phyloP scores from a whole-genome alignment of 306 rosid genomes.

The Luffa acutangula region DNA sequence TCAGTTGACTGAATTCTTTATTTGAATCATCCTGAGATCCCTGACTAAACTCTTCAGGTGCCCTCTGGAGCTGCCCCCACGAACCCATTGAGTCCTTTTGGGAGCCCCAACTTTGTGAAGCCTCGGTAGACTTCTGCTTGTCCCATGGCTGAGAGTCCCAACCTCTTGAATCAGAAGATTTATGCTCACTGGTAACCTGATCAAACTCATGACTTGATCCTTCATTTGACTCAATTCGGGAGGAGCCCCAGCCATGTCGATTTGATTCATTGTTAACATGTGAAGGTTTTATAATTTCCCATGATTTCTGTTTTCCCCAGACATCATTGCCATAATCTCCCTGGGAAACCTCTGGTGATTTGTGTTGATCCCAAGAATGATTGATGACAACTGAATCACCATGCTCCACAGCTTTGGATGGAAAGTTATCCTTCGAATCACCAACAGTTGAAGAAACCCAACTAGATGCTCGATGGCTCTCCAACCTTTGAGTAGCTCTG shows the following conservation, averaged over 20 bases:
- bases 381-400: constrained; percentile 14
- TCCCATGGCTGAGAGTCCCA: constrained; percentile 16
- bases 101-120: constrained; percentile 8
- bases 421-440: constrained; percentile 9
- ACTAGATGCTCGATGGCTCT: constrained; percentile 2
- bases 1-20: background rate
- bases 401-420: constrained; percentile 9
- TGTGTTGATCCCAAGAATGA: constrained; percentile 34
- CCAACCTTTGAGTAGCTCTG: constrained; percentile 6
- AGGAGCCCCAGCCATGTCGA: constrained; percentile 6
- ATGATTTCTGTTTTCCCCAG: background rate
- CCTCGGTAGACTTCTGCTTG: background rate
- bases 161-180: background rate
- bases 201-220: background rate
- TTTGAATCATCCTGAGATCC: constrained; percentile 6
- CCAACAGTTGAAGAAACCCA: constrained; percentile 18
- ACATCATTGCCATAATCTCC: constrained; percentile 17
- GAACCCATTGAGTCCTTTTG: constrained; percentile 6
- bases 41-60: background rate
- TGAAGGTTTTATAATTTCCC: background rate
- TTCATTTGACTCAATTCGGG: background rate
- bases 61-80: constrained; percentile 4
- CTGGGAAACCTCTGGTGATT: constrained; percentile 21
- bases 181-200: background rate
- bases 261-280: background rate